Evolutionary conservation across 2,329 filamentous ascomycete species (phyloP).

Genomic region (Pleurostoma richardsiae): DNA sequence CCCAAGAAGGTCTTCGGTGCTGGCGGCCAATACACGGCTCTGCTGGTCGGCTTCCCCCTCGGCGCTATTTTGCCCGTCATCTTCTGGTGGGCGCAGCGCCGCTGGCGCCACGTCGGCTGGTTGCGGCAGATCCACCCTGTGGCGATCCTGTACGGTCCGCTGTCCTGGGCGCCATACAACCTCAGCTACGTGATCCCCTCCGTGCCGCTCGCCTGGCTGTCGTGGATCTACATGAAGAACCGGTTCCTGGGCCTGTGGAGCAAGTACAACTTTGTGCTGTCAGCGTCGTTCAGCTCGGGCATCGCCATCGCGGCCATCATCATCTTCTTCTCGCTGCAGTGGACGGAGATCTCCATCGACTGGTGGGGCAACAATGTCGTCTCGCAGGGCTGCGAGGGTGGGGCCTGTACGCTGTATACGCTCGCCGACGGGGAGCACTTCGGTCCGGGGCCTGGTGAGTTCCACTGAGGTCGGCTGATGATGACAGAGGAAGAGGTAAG

Average conservation of each 20-base stretch:
- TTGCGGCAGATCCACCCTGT: conserved; percentile 42
- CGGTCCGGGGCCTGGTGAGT: conserved; percentile 2
- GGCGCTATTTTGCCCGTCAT: conserved; percentile 35
- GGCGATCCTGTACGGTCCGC: conserved; percentile 39
- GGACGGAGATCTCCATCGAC: conserved; percentile 31
- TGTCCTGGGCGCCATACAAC: conserved; percentile 44
- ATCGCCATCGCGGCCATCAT: conserved; percentile 46
- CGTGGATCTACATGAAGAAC: conserved; percentile 40
- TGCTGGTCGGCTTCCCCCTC: conserved; percentile 44
- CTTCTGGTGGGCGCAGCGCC: not conserved
- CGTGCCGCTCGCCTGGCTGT: conserved; percentile 40
- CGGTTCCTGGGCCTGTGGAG: conserved; percentile 43
- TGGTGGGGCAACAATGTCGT: conserved; percentile 44
- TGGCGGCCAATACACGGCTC: conserved; percentile 40
- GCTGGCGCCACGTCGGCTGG: conserved; percentile 10
- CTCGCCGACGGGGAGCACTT: conserved; percentile 2
- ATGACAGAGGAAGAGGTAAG: not conserved
- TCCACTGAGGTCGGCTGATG: not conserved
- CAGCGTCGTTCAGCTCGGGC: conserved; percentile 43
- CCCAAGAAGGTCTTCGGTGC: conserved; percentile 44
- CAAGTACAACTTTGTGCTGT: conserved; percentile 51
- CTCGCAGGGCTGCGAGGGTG: conserved; percentile 2
- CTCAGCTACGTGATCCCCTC: conserved; percentile 42
- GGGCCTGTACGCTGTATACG: not conserved
- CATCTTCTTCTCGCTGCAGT: conserved; percentile 48